Conservation (phyloP, 1,284 basidiomycete species). For the Heterobasidion occidentale region DNA sequence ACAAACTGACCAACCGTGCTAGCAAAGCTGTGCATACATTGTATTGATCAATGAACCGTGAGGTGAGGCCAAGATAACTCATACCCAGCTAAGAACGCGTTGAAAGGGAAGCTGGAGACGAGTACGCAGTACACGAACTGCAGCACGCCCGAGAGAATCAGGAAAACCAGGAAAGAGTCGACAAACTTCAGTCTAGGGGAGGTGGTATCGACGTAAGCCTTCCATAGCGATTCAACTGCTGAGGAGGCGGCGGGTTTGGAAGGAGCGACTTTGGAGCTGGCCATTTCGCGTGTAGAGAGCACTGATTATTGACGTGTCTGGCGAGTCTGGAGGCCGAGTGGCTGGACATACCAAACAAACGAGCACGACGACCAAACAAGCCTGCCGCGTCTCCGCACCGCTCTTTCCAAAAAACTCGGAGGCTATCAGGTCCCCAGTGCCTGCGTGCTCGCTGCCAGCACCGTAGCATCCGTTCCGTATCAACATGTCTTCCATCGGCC, state of each 20-base stretch:
- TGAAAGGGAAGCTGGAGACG: constrained; percentile 93
- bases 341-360: constrained; percentile 1
- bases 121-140: constrained; percentile 92
- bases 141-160: constrained; percentile 84
- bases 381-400: not conserved
- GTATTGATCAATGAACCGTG: not conserved
- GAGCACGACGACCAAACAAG: constrained; percentile 4
- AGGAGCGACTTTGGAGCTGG: constrained; percentile 19
- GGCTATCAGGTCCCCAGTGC: not conserved
- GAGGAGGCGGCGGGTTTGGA: constrained; percentile 17
- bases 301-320: constrained; percentile 6
- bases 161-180: constrained; percentile 88
- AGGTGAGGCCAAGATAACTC: constrained; percentile 18
- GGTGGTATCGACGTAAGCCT: constrained; percentile 74
- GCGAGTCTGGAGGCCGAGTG: not conserved
- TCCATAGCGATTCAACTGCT: constrained; percentile 55
- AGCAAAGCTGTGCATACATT: constrained; percentile 61
- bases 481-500: constrained; percentile 18
- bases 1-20: constrained; percentile 97
- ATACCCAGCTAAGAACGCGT: constrained; percentile 93
- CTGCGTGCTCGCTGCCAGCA: not conserved
- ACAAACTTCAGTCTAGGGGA: constrained; percentile 86
- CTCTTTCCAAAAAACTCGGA: not conserved
- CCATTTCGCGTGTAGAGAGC: constrained; percentile 13
- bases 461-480: not conserved